phyloP scores from a whole-genome alignment of 345 rosid species.

The Syzygium oleosum region DNA sequence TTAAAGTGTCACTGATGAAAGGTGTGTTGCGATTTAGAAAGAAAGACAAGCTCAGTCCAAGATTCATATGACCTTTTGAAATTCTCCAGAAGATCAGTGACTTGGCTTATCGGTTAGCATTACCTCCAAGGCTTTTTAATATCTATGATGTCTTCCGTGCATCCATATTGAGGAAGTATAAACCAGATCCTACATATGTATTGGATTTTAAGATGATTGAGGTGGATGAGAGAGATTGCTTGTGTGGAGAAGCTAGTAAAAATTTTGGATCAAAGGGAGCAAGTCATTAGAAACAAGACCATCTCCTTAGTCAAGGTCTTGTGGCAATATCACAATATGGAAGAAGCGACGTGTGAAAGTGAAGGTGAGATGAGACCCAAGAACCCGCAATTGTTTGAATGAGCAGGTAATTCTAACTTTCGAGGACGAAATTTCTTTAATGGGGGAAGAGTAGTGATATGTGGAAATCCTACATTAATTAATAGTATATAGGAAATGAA shows the following conservation, averaged over 20 bases:
- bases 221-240: neutral
- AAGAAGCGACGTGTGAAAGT: neutral
- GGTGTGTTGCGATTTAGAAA: neutral
- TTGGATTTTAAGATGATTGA: neutral
- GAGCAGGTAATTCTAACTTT: too few relatives aligned
- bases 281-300: neutral
- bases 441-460: too few relatives aligned
- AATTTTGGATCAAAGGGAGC: neutral
- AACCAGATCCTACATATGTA: neutral
- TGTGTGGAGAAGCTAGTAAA: neutral
- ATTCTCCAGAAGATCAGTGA: neutral
- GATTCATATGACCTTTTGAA: neutral
- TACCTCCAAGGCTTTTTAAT: neutral
- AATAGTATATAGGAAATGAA: too few relatives aligned
- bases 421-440: too few relatives aligned
- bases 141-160: neutral
- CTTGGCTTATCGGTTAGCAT: neutral
- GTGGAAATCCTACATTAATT: too few relatives aligned
- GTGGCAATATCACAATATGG: neutral
- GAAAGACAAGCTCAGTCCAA: neutral
- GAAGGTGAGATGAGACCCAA: too few relatives aligned
- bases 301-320: neutral
- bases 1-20: neutral
- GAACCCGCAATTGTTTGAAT: too few relatives aligned
- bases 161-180: neutral